These are phyloP conservation scores for Botryotinia narcissicola DNA, from an alignment of 2,329 filamentous ascomycete genomes.

Conservation along the genomic window DNA sequence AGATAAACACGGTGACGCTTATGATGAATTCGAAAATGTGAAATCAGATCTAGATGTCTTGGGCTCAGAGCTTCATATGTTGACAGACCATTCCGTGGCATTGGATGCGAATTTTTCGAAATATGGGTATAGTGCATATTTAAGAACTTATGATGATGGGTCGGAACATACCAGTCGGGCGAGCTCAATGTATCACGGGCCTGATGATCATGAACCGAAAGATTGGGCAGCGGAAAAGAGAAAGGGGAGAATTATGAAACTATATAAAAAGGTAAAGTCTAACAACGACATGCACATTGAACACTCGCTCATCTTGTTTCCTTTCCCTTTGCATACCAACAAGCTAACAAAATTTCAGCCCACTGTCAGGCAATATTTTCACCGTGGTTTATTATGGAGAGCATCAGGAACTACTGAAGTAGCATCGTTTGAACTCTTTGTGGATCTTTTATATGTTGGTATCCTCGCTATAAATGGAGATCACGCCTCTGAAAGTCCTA, in stretches of 20 bases:
- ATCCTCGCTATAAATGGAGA: slow-evolving; percentile 65
- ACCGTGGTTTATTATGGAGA: slow-evolving; percentile 63
- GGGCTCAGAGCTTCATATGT: slow-evolving; percentile 50
- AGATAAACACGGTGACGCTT: slow-evolving; percentile 49
- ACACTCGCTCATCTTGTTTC: no score
- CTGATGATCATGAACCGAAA: slow-evolving; percentile 38
- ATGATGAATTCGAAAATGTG: slow-evolving; percentile 56
- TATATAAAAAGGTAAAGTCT: slow-evolving; percentile 49
- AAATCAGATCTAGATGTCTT: slow-evolving; percentile 52
- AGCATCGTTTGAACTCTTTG: slow-evolving; percentile 62
- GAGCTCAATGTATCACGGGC: slow-evolving; percentile 27
- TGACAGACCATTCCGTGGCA: slow-evolving; percentile 53
- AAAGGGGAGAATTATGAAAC: slow-evolving; percentile 48
- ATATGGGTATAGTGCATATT: slow-evolving; percentile 60
- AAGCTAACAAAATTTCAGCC: slow-evolving; percentile 39
- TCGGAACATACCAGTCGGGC: slow-evolving; percentile 28
- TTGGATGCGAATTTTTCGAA: slow-evolving; percentile 61
- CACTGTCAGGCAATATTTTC: slow-evolving; percentile 63
- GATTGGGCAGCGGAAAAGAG: slow-evolving; percentile 40
- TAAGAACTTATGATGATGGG: slow-evolving; percentile 49
- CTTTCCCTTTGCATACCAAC: neutral
- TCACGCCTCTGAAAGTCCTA: slow-evolving; percentile 54
- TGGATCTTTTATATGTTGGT: slow-evolving; percentile 56
- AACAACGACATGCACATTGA: neutral
- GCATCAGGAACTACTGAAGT: slow-evolving; percentile 58